Conservation (phyloP, 305 asterid genomes). For the Ruellia speciosa region DNA sequence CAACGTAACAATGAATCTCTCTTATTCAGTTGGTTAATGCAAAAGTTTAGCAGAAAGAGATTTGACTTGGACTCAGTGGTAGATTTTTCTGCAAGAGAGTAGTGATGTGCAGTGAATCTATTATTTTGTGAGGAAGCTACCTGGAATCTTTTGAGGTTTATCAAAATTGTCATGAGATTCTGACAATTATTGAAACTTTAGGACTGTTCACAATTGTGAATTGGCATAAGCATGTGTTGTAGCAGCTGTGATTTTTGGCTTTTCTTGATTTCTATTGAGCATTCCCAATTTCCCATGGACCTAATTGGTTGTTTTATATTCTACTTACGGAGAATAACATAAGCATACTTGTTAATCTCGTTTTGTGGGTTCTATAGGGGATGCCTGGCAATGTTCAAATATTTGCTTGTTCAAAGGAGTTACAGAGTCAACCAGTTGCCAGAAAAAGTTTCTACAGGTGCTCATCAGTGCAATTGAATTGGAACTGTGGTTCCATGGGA, state of each 20-base stretch:
- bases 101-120: slow-evolving; percentile 15
- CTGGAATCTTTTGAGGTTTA: slow-evolving; percentile 4
- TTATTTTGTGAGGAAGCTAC: slow-evolving; percentile 11
- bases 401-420: slow-evolving; percentile 60
- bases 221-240: neutral
- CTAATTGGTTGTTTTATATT: neutral
- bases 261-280: neutral
- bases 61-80: neutral
- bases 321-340: neutral
- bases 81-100: slow-evolving; percentile 9
- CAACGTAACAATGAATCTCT: too few species aligned
- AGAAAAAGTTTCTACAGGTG: slow-evolving; percentile 90
- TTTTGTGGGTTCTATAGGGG: slow-evolving; percentile 47
- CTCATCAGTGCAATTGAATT: slow-evolving; percentile 72
- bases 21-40: too few species aligned
- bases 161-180: slow-evolving; percentile 1
- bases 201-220: neutral
- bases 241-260: slow-evolving; percentile 2
- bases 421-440: slow-evolving; percentile 73
- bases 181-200: neutral
- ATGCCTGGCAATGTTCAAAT: slow-evolving; percentile 96
- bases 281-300: neutral
- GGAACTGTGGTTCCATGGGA: slow-evolving; percentile 85
- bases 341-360: slow-evolving; percentile 13
- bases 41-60: too few species aligned